Evolutionary conservation across 257 asterid species (phyloP), one percentile per base, ranked within the genome.

Genomic region (Datura wrightii): DNA sequence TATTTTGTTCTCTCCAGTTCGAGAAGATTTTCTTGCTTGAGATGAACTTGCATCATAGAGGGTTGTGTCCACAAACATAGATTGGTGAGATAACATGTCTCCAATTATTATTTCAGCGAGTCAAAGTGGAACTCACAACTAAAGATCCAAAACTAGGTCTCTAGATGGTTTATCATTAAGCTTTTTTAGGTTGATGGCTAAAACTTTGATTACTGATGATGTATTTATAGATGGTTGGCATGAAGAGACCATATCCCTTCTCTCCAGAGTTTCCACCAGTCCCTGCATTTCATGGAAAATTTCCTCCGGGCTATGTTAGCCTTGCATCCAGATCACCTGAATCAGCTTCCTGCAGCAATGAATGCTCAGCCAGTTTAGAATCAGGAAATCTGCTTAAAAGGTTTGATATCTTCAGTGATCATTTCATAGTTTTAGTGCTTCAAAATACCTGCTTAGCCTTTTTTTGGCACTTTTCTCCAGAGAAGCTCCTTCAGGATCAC

Each of bases 401-500:
- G 99, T 94, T 37, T 72, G 71, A 81, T 62, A 46, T 44, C 15
- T 19, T 10, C 37, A 34, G 31, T 50, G 13, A 34, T 34, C 18
- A 76, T 72, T 65, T 41, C 79, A 70, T 6, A 42, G 42, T 83
- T 10, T 50, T 52, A 5, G 10, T 14, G 15, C 10, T 71, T 76
- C 2, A 7, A 84, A 39, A 15, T 78, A 34, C 15, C 83, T 82
- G 56, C 84, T 19, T 83, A 76, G 62, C 24, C 4, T 39, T 52
- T 41, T 74, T 88, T 70, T 89, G 80, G 8, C 11, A 4, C 44
- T 81, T 24, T 78, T 37, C 46, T 18, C 31, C 93, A 95, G 98
- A 85, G 92, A 90, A 76, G 87, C 90, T 70, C 91, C 90, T 84
- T 83, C 90, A 19, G 91, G 87, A 84, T 84, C 93, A 76, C 87